Percentiles rank a stretch among this genome's conserved stretches.
These are phyloP conservation scores for Fusarium domesticum DNA, from an alignment of 2,329 filamentous ascomycete species.

Conservation along the genomic window DNA sequence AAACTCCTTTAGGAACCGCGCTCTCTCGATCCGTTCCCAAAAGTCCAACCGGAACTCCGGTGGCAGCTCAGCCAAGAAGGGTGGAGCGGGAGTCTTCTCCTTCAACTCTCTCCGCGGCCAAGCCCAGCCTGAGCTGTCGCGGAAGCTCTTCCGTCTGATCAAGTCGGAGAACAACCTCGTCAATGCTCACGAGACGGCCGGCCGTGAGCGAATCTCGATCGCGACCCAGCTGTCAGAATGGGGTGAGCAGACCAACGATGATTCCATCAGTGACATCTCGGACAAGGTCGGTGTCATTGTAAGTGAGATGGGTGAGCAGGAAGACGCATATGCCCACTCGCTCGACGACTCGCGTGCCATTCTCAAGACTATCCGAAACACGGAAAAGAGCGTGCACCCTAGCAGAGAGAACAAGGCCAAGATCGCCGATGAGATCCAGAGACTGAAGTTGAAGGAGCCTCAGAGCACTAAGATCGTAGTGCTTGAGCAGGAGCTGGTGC, in stretches of 20 bases:
- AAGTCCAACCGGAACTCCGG: constrained; percentile 44
- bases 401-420: constrained; percentile 83
- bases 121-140: constrained; percentile 82
- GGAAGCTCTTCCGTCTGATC: constrained; percentile 86
- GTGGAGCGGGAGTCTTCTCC: constrained; percentile 75
- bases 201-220: constrained; percentile 78
- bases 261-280: constrained; percentile 81
- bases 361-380: constrained; percentile 92
- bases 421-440: constrained; percentile 88
- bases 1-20: constrained; percentile 60
- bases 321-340: constrained; percentile 81
- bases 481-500: constrained; percentile 92
- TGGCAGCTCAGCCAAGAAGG: constrained; percentile 40
- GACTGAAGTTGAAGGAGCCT: constrained; percentile 88
- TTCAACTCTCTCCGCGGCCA: constrained; percentile 83
- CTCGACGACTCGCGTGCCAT: constrained; percentile 80
- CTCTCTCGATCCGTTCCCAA: constrained; percentile 69
- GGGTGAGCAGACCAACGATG: constrained; percentile 89
- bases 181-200: constrained; percentile 77
- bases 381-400: constrained; percentile 91
- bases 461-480: constrained; percentile 76
- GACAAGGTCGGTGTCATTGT: constrained; percentile 95
- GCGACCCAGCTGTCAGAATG: constrained; percentile 92
- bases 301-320: constrained; percentile 89
- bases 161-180: constrained; percentile 93